Percentiles rank a stretch among this genome's conserved stretches.
These are phyloP conservation scores for Mycena galericulata DNA, from an alignment of 768 basidiomycete genomes.

Conservation along the genomic window DNA sequence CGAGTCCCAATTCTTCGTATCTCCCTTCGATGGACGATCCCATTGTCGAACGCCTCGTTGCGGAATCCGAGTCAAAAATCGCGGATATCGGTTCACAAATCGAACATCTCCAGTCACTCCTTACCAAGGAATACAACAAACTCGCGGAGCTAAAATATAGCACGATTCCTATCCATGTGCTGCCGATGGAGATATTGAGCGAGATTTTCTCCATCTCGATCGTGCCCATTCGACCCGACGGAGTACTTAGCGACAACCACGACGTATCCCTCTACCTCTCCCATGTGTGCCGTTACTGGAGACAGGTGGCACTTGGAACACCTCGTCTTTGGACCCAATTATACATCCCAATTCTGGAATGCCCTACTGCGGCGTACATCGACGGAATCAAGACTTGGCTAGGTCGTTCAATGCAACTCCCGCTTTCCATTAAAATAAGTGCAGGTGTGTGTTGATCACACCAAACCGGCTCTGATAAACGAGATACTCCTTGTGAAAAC, in stretches of 20 bases:
- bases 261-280: neutral
- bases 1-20: too few species aligned
- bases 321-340: neutral
- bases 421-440: neutral
- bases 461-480: neutral
- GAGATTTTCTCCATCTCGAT: neutral
- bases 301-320: neutral
- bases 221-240: neutral
- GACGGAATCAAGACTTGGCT: neutral
- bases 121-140: too few species aligned
- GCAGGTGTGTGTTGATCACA: neutral
- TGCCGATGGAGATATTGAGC: neutral
- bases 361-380: neutral
- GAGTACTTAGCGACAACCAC: neutral
- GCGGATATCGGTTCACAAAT: too few species aligned
- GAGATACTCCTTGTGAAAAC: neutral
- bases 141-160: neutral
- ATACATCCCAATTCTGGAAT: neutral
- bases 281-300: constrained; percentile 2
- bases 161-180: neutral
- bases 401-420: neutral
- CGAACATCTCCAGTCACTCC: too few species aligned
- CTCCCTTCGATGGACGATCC: neutral
- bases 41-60: too few species aligned
- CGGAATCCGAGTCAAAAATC: too few species aligned